phyloP scores from a whole-genome alignment of 2,329 filamentous ascomycete genomes.

The Westerdykella aurantiaca region DNA sequence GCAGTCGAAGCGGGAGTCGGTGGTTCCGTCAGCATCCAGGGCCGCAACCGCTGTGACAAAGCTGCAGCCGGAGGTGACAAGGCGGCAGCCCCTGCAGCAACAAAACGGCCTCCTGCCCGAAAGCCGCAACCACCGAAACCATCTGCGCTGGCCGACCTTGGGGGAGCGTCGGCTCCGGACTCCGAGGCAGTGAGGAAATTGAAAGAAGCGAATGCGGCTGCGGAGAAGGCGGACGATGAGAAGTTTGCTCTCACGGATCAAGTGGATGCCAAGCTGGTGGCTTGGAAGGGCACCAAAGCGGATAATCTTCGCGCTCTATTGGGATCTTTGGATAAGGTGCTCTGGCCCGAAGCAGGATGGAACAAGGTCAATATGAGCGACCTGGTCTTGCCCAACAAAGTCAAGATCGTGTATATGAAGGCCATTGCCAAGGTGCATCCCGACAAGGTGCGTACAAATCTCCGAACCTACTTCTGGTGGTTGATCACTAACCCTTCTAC shows the following conservation, averaged over 20 bases:
- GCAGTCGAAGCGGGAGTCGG: slow-evolving; percentile 82
- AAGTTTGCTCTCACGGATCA: slow-evolving; percentile 83
- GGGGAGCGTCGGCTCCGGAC: slow-evolving; percentile 44
- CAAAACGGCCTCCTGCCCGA: slow-evolving; percentile 21
- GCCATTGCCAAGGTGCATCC: slow-evolving; percentile 97
- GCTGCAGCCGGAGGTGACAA: slow-evolving; percentile 50
- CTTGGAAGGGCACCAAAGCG: slow-evolving; percentile 86
- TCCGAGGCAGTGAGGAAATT: slow-evolving; percentile 75
- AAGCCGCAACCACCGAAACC: slow-evolving; percentile 25
- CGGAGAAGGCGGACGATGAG: slow-evolving; percentile 83
- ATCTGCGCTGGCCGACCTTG: slow-evolving; percentile 41
- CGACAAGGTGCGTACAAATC: slow-evolving; percentile 67
- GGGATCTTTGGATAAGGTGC: slow-evolving; percentile 76
- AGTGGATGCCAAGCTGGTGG: slow-evolving; percentile 70
- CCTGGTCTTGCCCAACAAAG: slow-evolving; percentile 84
- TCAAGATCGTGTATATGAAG: slow-evolving; percentile 99
- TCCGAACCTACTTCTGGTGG: background rate
- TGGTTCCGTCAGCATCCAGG: slow-evolving; percentile 76
- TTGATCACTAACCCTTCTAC: slow-evolving; percentile 9
- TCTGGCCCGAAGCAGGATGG: slow-evolving; percentile 92
- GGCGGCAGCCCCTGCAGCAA: slow-evolving; percentile 11
- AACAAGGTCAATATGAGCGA: slow-evolving; percentile 95
- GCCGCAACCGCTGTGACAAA: slow-evolving; percentile 82
- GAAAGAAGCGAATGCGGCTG: slow-evolving; percentile 76
- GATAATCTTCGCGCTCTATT: slow-evolving; percentile 87